phyloP scores from a whole-genome alignment of 768 basidiomycete species.

The Mycena olivaceomarginata region DNA sequence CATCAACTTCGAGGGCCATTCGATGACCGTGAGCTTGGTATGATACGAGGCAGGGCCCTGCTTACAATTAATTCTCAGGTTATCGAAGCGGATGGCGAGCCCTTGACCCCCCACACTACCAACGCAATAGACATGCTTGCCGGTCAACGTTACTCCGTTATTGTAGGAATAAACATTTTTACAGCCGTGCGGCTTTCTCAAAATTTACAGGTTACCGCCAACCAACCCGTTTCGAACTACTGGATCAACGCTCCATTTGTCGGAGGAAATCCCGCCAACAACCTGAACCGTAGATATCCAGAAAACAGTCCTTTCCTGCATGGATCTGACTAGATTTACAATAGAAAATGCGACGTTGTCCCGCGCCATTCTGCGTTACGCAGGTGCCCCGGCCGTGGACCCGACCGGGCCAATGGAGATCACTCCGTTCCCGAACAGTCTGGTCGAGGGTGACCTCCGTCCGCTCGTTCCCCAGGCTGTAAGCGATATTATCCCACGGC shows the following conservation, averaged over 20 bases:
- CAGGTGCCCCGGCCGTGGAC: slow-evolving; percentile 55
- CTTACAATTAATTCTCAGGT: slow-evolving; percentile 11
- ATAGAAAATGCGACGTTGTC: slow-evolving; percentile 40
- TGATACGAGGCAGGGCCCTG: slow-evolving; percentile 6
- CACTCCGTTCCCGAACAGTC: slow-evolving; percentile 36
- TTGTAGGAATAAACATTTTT: slow-evolving; percentile 47
- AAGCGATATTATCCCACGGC: background rate
- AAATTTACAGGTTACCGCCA: slow-evolving; percentile 54
- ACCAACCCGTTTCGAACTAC: slow-evolving; percentile 68
- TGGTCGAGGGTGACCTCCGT: slow-evolving; percentile 27
- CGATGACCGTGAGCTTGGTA: slow-evolving; percentile 40
- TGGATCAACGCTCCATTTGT: slow-evolving; percentile 57
- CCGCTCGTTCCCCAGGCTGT: slow-evolving; percentile 36
- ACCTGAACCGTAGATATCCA: slow-evolving; percentile 41
- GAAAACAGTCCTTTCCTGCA: background rate
- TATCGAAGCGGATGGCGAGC: slow-evolving; percentile 18
- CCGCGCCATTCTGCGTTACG: slow-evolving; percentile 61
- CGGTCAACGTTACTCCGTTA: slow-evolving; percentile 71
- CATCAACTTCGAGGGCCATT: slow-evolving; percentile 53
- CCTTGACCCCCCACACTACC: slow-evolving; percentile 1
- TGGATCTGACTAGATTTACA: background rate
- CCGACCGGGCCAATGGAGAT: slow-evolving; percentile 52
- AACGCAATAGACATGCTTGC: slow-evolving; percentile 55
- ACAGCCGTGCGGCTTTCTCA: background rate
- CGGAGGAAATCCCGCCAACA: slow-evolving; percentile 53